phyloP scores from a whole-genome alignment of 1,284 basidiomycete species.

The Melampsora americana region DNA sequence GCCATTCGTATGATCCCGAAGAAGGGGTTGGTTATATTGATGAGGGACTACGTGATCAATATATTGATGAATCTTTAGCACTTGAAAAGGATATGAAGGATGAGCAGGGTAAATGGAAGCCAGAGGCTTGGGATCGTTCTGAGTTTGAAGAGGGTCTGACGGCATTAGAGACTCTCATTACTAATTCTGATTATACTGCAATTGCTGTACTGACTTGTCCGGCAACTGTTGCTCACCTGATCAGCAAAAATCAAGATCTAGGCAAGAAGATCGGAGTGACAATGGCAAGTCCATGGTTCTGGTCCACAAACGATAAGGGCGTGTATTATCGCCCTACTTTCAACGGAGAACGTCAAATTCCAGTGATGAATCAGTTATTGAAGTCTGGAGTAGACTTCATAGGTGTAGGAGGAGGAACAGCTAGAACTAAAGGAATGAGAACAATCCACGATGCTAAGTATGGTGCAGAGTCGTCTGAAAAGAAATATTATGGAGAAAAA shows the following conservation, averaged over 20 bases:
- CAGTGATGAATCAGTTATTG: not conserved
- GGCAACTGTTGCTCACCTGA: not conserved
- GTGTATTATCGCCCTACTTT: not conserved
- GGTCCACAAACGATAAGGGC: not conserved
- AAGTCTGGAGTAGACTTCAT: not conserved
- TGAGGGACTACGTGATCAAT: not conserved
- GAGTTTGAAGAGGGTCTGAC: not conserved
- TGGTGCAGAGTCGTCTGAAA: not conserved
- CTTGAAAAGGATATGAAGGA: not conserved
- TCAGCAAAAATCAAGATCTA: not conserved
- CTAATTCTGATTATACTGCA: not conserved
- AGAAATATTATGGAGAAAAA: not conserved
- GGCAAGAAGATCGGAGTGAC: not conserved
- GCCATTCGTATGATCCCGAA: not conserved
- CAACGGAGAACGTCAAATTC: not conserved
- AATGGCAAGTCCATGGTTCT: not conserved
- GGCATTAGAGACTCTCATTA: not conserved
- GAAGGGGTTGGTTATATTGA: not conserved
- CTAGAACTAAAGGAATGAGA: constrained; percentile 3
- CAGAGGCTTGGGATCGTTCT: not conserved
- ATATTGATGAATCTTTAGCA: not conserved
- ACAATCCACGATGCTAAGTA: not conserved
- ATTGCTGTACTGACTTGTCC: constrained; percentile 1
- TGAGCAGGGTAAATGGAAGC: not conserved
- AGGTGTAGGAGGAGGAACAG: not conserved